phyloP scores from a whole-genome alignment of 305 asterid species.

The Coffea humblotiana region DNA sequence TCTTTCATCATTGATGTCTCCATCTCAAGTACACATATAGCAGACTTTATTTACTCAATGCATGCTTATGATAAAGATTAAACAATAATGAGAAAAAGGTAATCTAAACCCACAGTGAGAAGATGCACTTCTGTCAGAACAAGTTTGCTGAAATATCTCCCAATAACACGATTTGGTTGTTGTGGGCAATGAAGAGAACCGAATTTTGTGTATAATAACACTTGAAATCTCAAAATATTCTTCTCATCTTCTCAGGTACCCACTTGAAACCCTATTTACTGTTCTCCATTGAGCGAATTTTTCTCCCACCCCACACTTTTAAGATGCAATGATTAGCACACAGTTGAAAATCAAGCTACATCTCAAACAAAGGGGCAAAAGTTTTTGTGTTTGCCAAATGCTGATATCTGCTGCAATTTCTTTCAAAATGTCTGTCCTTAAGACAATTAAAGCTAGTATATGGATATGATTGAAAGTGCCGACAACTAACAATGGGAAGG shows the following conservation, averaged over 20 bases:
- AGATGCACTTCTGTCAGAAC: neutral
- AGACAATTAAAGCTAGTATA: neutral
- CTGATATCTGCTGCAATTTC: neutral
- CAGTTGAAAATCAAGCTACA: neutral
- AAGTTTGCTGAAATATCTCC: constrained; percentile 1
- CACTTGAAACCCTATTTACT: neutral
- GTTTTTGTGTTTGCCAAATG: neutral
- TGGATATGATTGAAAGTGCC: neutral
- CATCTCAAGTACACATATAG: neutral
- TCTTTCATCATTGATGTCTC: neutral
- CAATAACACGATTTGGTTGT: neutral
- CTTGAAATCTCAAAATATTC: neutral
- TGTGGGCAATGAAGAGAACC: neutral
- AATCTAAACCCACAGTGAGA: neutral
- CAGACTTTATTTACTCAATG: neutral
- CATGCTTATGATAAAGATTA: neutral
- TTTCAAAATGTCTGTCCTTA: neutral
- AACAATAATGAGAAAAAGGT: neutral
- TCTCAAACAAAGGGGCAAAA: neutral
- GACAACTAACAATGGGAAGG: neutral
- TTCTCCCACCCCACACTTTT: neutral
- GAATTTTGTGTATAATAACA: neutral
- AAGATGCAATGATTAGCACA: too few species aligned
- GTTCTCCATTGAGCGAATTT: neutral
- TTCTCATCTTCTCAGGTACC: neutral